phyloP scores from a whole-genome alignment of 2,329 filamentous ascomycete species.

The Hysterium pulicare region DNA sequence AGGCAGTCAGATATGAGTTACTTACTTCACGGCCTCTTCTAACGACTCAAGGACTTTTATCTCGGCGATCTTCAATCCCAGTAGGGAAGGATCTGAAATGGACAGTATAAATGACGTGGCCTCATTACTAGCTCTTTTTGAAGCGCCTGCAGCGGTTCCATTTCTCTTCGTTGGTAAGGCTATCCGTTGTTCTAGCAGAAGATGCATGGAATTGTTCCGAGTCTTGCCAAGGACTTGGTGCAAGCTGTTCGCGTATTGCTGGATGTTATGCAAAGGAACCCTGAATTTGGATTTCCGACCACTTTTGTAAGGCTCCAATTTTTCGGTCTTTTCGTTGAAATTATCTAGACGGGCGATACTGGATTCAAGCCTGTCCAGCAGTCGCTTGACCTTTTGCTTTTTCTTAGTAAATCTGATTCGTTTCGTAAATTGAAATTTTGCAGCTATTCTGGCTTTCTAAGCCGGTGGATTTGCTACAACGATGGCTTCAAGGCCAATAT shows the following conservation, averaged over 20 bases:
- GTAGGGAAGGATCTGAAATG: not conserved
- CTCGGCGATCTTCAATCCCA: not conserved
- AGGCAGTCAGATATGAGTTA: too few species aligned
- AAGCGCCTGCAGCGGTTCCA: not conserved
- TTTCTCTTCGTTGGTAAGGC: not conserved
- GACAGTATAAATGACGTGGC: not conserved
- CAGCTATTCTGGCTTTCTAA: not conserved
- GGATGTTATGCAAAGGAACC: not conserved
- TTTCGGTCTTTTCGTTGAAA: not conserved
- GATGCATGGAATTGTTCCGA: not conserved
- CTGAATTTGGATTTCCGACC: not conserved
- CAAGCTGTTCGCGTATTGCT: not conserved
- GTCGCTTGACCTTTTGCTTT: not conserved
- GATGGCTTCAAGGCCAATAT: not conserved
- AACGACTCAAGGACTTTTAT: not conserved
- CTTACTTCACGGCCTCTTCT: not conserved
- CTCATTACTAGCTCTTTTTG: not conserved
- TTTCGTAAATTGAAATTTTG: not conserved
- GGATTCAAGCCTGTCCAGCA: not conserved
- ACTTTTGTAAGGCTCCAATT: not conserved
- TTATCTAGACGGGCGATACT: not conserved
- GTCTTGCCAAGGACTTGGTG: not conserved
- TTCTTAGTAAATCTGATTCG: not conserved
- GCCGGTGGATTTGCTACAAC: not conserved
- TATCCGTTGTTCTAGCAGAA: not conserved